Evolutionary conservation across 1,284 basidiomycete species (phyloP).

Genomic region (Ustilago xerochloae): DNA sequence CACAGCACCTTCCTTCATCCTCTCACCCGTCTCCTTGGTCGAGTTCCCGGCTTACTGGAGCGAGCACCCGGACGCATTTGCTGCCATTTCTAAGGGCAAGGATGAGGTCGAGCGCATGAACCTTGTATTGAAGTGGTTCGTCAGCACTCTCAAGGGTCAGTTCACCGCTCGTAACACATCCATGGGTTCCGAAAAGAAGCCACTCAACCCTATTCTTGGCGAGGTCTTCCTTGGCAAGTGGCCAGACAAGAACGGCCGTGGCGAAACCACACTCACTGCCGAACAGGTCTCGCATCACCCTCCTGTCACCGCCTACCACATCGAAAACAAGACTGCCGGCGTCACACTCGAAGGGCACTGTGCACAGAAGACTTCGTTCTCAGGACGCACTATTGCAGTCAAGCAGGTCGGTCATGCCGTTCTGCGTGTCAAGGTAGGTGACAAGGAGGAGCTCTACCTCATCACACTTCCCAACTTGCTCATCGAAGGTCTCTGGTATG

Average conservation of each 20-base stretch:
- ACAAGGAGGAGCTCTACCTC: slow-evolving; percentile 76
- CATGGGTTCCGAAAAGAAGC: slow-evolving; percentile 93
- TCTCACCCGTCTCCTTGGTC: slow-evolving; percentile 67
- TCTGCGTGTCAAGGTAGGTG: slow-evolving; percentile 77
- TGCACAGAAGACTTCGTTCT: slow-evolving; percentile 89
- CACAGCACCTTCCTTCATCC: slow-evolving; percentile 81
- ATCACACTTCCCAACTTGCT: slow-evolving; percentile 79
- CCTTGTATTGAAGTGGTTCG: slow-evolving; percentile 66
- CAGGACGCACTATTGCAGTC: slow-evolving; percentile 80
- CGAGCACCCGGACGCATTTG: slow-evolving; percentile 65
- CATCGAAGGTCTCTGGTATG: slow-evolving; percentile 70
- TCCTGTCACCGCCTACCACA: slow-evolving; percentile 73
- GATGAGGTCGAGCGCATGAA: slow-evolving; percentile 67
- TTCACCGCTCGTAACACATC: slow-evolving; percentile 76
- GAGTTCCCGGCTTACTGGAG: slow-evolving; percentile 68
- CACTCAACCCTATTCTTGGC: slow-evolving; percentile 93
- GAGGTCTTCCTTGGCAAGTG: slow-evolving; percentile 89
- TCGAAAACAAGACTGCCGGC: slow-evolving; percentile 84
- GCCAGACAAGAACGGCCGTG: slow-evolving; percentile 82
- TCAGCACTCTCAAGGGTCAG: slow-evolving; percentile 85
- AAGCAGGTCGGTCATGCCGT: slow-evolving; percentile 95
- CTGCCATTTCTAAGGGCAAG: slow-evolving; percentile 54
- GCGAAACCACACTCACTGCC: slow-evolving; percentile 86
- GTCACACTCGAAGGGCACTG: slow-evolving; percentile 87
- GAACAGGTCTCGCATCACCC: slow-evolving; percentile 81